Evolutionary conservation across 345 rosid genomes (phyloP).

Genomic region (Mangifera indica): DNA sequence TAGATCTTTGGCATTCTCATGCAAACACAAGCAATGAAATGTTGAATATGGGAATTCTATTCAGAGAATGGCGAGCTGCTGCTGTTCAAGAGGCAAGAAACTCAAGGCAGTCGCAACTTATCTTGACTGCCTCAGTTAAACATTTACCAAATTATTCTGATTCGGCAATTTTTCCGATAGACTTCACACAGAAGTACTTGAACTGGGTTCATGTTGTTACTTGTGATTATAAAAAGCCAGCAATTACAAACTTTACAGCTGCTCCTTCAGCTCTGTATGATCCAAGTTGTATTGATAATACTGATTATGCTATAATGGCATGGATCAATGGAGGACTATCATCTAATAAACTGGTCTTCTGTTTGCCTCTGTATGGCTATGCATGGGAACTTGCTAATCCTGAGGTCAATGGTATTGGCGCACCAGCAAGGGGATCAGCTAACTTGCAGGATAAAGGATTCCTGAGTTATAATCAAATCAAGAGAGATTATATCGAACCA

Average conservation of each 20-base stretch:
- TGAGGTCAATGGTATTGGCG: background rate
- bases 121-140: slow-evolving; percentile 12
- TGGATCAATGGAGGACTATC: no score
- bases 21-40: no score
- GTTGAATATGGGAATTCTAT: background rate
- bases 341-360: no score
- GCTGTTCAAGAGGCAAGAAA: background rate
- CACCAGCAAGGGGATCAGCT: slow-evolving; percentile 18
- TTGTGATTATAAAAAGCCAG: slow-evolving; percentile 19
- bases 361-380: no score
- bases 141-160: background rate
- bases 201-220: slow-evolving; percentile 28
- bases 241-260: slow-evolving; percentile 1
- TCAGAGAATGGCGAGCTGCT: background rate
- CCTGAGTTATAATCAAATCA: slow-evolving; percentile 22
- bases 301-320: no score
- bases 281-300: no score
- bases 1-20: background rate
- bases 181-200: slow-evolving; percentile 21
- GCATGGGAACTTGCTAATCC: background rate
- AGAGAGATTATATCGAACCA: slow-evolving; percentile 20
- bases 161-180: slow-evolving; percentile 15
- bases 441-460: slow-evolving; percentile 26
- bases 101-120: background rate
- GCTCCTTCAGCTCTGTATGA: slow-evolving; percentile 24